Evolutionary conservation across 2,329 filamentous ascomycete genomes (phyloP).

Genomic region (Claviceps sp.): DNA sequence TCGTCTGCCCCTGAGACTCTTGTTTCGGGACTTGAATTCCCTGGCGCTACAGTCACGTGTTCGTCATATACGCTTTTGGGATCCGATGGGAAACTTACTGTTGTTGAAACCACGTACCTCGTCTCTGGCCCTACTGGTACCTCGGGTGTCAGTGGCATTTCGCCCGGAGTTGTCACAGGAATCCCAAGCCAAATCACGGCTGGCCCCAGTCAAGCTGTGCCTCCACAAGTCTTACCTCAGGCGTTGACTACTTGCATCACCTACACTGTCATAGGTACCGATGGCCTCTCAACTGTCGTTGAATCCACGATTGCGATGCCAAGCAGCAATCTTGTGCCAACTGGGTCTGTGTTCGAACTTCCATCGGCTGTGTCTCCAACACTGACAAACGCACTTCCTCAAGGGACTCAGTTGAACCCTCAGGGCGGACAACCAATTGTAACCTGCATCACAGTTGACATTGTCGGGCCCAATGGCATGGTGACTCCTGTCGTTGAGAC

Average conservation of each 20-base stretch:
- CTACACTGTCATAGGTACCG: conserved; percentile 16
- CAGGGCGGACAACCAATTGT: conserved; percentile 11
- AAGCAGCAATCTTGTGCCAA: conserved; percentile 10
- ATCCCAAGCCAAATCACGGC: conserved; percentile 11
- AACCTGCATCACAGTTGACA: conserved; percentile 17
- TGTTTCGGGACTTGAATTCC: conserved; percentile 7
- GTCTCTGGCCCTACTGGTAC: conserved; percentile 9
- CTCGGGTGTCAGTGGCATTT: conserved; percentile 1
- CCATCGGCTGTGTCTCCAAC: conserved; percentile 9
- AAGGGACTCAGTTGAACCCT: conserved; percentile 8
- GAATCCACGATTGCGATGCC: conserved; percentile 19
- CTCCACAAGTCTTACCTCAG: background rate
- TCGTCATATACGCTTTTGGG: conserved; percentile 18
- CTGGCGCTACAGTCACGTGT: conserved; percentile 11
- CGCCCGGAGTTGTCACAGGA: conserved; percentile 13
- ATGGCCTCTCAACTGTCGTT: conserved; percentile 16
- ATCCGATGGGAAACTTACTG: conserved; percentile 15
- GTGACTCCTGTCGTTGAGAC: conserved; percentile 17
- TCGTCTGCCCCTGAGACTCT: conserved; percentile 2
- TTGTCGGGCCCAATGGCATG: conserved; percentile 19
- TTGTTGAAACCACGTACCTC: conserved; percentile 16
- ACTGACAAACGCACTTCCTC: conserved; percentile 7
- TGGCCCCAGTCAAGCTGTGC: conserved; percentile 1
- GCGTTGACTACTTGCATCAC: conserved; percentile 18
- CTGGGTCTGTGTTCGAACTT: conserved; percentile 7